Percentiles rank a stretch among this genome's conserved stretches.
Conservation (phyloP, 208 protist genomes). For the Trypanosoma caninum region DNA sequence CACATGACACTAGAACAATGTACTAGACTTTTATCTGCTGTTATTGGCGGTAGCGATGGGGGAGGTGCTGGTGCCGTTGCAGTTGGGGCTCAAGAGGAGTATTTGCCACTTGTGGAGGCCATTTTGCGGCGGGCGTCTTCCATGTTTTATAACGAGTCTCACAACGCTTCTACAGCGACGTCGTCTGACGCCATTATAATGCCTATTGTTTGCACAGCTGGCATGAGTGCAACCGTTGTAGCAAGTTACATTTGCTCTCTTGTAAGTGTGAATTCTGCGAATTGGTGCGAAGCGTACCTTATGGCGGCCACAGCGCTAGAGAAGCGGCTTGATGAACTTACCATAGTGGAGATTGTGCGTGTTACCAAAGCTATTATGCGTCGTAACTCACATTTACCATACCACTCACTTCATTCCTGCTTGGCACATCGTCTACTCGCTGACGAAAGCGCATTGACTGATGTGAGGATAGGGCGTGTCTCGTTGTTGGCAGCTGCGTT, state of each 20-base stretch:
- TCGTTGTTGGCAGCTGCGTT: conserved; percentile 22
- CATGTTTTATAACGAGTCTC: conserved; percentile 5
- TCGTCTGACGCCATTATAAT: background rate
- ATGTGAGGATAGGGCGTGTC: conserved; percentile 17
- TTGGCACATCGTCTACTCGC: conserved; percentile 46
- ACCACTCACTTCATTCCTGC: conserved; percentile 53
- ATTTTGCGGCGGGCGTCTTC: conserved; percentile 20
- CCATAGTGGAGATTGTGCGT: conserved; percentile 9
- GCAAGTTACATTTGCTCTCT: conserved; percentile 22
- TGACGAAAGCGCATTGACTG: conserved; percentile 29
- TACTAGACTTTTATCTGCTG: conserved; percentile 27
- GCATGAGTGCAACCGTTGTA: conserved; percentile 1
- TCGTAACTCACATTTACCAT: conserved; percentile 54
- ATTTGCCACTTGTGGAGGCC: conserved; percentile 39
- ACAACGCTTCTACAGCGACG: background rate
- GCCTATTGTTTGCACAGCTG: conserved; percentile 23
- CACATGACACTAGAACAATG: conserved; percentile 23
- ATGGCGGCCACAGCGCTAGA: conserved; percentile 31
- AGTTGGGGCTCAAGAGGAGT: conserved; percentile 41
- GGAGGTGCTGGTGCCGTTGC: conserved; percentile 2
- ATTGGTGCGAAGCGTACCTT: conserved; percentile 57
- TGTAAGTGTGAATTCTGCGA: conserved; percentile 31
- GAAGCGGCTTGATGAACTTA: conserved; percentile 8
- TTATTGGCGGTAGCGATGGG: background rate
- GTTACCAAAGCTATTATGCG: conserved; percentile 38